These are phyloP conservation scores for Meyerozyma carpophila DNA, from an alignment of 1,139 yeast genomes.

Conservation along the genomic window DNA sequence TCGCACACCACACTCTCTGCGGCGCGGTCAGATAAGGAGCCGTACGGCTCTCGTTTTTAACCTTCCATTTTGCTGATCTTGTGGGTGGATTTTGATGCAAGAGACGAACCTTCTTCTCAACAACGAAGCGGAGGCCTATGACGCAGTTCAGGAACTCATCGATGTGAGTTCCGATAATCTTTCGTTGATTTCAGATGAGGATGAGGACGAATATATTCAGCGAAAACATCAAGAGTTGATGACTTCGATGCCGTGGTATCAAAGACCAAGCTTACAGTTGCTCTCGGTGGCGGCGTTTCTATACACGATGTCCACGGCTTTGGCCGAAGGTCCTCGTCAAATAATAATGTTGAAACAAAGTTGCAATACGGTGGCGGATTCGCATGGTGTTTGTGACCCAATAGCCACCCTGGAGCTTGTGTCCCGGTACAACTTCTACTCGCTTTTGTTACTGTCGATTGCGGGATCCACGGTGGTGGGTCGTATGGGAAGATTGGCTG, in stretches of 20 bases:
- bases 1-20: no score
- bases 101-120: not conserved
- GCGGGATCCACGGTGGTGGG: not conserved
- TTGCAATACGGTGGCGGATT: not conserved
- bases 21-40: no score
- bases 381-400: not conserved
- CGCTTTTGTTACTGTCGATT: not conserved
- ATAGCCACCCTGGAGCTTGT: not conserved
- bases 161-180: not conserved
- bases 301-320: conserved; percentile 6
- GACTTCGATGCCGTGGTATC: conserved; percentile 11
- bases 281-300: conserved; percentile 8
- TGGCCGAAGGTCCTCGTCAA: conserved; percentile 11
- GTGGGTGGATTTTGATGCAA: not conserved
- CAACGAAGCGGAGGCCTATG: not conserved
- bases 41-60: not conserved
- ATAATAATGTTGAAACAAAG: conserved; percentile 7
- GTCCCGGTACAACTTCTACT: not conserved
- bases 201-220: conserved; percentile 10
- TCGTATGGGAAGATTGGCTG: not conserved
- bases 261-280: conserved; percentile 10
- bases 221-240: conserved; percentile 9
- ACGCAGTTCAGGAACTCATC: not conserved
- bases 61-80: not conserved
- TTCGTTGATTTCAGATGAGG: conserved; percentile 5